Evolutionary conservation across 1,139 yeast species (phyloP).

Genomic region (Yamadazyma trypodendri): DNA sequence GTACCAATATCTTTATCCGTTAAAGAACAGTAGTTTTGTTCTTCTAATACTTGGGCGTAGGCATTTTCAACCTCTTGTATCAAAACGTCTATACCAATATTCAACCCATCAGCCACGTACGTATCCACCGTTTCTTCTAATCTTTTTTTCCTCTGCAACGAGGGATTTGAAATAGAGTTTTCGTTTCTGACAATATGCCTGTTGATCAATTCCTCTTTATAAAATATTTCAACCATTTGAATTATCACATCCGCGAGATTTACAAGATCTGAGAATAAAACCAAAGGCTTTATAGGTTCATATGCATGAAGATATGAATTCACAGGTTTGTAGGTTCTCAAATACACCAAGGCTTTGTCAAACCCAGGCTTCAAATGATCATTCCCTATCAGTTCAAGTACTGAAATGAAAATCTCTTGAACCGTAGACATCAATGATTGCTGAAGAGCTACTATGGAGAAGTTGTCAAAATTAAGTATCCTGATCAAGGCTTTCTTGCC

Average conservation of each 20-base stretch:
- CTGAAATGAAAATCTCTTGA: conserved; percentile 64
- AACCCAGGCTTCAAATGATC: conserved; percentile 81
- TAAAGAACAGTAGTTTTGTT: conserved; percentile 11
- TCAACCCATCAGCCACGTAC: conserved; percentile 89
- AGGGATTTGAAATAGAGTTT: conserved; percentile 74
- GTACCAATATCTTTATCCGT: conserved; percentile 29
- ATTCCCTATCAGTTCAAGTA: conserved; percentile 63
- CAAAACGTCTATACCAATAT: conserved; percentile 83
- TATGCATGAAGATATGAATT: conserved; percentile 10
- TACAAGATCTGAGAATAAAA: conserved; percentile 83
- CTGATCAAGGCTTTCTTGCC: conserved; percentile 37
- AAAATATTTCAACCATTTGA: conserved; percentile 90
- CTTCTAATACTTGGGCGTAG: conserved; percentile 16
- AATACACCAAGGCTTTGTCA: conserved; percentile 68
- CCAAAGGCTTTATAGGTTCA: conserved; percentile 73
- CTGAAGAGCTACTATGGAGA: conserved; percentile 32
- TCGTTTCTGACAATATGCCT: conserved; percentile 64
- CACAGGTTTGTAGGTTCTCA: conserved; percentile 58
- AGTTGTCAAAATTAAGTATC: conserved; percentile 32
- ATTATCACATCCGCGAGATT: conserved; percentile 90
- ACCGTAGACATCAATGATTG: conserved; percentile 33
- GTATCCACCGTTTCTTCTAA: conserved; percentile 82
- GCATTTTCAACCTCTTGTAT: conserved; percentile 66
- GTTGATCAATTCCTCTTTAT: conserved; percentile 75
- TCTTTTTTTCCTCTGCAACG: conserved; percentile 75